Conservation (phyloP, 305 asterid genomes). For the Fraxinus dipetala region DNA sequence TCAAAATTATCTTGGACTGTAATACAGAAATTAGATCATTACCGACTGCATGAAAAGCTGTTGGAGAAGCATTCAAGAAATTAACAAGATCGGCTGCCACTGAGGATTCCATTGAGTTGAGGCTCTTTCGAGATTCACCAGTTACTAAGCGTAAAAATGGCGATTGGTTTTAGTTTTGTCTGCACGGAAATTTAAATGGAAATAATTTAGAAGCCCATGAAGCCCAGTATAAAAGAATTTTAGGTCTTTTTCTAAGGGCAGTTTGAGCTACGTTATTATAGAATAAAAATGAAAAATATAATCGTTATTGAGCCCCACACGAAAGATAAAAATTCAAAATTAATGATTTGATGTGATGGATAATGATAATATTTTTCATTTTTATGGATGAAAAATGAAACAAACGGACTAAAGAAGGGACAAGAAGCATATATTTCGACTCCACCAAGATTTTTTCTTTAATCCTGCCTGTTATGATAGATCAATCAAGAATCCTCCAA, state of each 20-base stretch:
- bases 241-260: background rate
- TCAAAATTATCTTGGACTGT: background rate
- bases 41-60: conserved; percentile 97
- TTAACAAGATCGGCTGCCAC: conserved; percentile 71
- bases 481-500: background rate
- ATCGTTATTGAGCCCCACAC: too few relatives aligned
- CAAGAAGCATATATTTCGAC: background rate
- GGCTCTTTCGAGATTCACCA: background rate
- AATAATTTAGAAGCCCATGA: background rate
- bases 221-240: background rate
- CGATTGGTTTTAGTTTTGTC: background rate
- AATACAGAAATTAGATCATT: conserved; percentile 13
- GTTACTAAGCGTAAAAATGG: background rate
- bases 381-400: too few relatives aligned
- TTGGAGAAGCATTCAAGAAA: conserved; percentile 90
- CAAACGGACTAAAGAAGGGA: background rate
- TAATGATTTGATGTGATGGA: too few relatives aligned
- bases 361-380: too few relatives aligned
- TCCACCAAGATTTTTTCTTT: background rate
- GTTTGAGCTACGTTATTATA: too few relatives aligned
- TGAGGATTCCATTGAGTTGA: conserved; percentile 13
- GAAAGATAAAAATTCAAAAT: too few relatives aligned
- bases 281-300: too few relatives aligned
- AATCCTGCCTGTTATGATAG: too few relatives aligned
- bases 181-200: background rate